phyloP scores from a whole-genome alignment of 1,284 basidiomycete genomes.

The Hymenochaete sp. region DNA sequence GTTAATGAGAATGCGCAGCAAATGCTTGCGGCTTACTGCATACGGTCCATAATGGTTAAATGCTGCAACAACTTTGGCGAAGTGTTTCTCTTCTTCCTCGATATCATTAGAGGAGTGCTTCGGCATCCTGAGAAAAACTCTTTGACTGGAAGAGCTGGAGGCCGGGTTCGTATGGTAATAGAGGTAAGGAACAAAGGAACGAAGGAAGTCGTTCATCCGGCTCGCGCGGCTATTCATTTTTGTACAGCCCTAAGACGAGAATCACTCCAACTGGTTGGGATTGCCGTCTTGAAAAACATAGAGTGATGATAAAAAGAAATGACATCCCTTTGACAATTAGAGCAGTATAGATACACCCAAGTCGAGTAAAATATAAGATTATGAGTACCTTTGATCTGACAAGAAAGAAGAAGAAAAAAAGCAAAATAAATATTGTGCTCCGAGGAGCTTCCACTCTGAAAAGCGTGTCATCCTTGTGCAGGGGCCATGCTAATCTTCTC shows the following conservation, averaged over 20 bases:
- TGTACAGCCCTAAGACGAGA: too few species aligned
- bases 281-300: too few species aligned
- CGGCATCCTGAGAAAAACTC: constrained; percentile 5
- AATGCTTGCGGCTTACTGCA: constrained; percentile 36
- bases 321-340: too few species aligned
- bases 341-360: too few species aligned
- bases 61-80: constrained; percentile 57
- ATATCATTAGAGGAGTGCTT: constrained; percentile 22
- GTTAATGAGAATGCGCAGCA: constrained; percentile 10
- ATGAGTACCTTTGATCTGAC: too few species aligned
- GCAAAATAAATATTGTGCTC: constrained; percentile 19
- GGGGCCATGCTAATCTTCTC: constrained; percentile 21
- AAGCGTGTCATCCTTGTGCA: constrained; percentile 21
- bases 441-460: constrained; percentile 18
- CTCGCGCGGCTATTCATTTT: too few species aligned
- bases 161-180: too few species aligned
- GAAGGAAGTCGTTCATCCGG: too few species aligned
- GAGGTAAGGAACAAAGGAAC: not conserved
- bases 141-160: too few species aligned
- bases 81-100: constrained; percentile 49
- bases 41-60: constrained; percentile 60
- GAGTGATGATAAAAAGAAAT: too few species aligned
- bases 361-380: too few species aligned
- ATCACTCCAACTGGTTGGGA: too few species aligned
- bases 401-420: constrained; percentile 10